Conservation (phyloP, 2,329 filamentous ascomycete genomes). For the Colletotrichum orchidophilum region DNA sequence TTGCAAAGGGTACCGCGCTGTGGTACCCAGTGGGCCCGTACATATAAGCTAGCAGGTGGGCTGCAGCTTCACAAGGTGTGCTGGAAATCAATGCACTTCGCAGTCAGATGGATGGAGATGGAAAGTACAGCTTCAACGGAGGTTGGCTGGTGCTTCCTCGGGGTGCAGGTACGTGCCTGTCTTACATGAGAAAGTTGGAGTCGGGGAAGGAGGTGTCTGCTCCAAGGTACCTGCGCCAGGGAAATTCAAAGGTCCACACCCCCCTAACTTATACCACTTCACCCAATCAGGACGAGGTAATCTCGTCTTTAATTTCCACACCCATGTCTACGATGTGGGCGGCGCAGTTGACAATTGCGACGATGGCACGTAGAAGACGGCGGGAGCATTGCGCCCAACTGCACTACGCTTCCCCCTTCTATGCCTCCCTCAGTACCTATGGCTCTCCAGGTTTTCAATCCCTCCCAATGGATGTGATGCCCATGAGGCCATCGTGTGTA, state of each 20-base stretch:
- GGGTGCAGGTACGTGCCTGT: background rate
- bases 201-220: background rate
- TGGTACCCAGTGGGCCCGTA: background rate
- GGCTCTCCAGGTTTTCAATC: background rate
- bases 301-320: conserved; percentile 27
- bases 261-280: conserved; percentile 6
- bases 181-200: background rate
- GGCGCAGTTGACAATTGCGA: conserved; percentile 31
- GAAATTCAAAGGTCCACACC: conserved; percentile 20
- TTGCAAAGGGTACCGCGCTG: background rate
- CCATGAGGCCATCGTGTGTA: conserved; percentile 1
- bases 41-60: background rate
- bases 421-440: background rate
- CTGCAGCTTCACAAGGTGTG: conserved; percentile 13
- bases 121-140: conserved; percentile 1
- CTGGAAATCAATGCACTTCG: background rate
- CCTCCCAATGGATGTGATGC: background rate
- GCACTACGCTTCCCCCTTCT: conserved; percentile 6
- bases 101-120: background rate
- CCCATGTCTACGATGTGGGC: conserved; percentile 25
- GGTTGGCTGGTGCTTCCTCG: conserved; percentile 4
- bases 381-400: conserved; percentile 27
- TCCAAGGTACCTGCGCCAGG: conserved; percentile 23
- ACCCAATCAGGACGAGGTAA: conserved; percentile 13
- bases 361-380: conserved; percentile 24